phyloP scores from a whole-genome alignment of 225 moss, liverwort and hornwort genomes.

The Bryoerythrophyllum caledonicum region DNA sequence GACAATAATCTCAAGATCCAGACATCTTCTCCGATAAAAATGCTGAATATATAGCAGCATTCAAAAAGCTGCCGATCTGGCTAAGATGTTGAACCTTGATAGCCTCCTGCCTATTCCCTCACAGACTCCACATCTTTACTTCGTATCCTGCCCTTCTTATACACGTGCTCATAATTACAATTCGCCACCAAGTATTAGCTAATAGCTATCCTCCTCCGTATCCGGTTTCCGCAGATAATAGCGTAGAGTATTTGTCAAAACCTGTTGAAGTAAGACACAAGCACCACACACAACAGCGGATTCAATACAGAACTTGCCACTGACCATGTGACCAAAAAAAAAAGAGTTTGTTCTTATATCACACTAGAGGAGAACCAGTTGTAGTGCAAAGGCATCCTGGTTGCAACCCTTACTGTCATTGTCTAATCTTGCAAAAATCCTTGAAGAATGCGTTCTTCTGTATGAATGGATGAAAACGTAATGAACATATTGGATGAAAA shows the following conservation, averaged over 20 bases:
- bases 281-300: not conserved
- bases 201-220: constrained; percentile 93
- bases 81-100: too few relatives aligned
- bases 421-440: too few relatives aligned
- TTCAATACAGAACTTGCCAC: not conserved
- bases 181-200: constrained; percentile 11
- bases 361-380: too few relatives aligned
- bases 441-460: too few relatives aligned
- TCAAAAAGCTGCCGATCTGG: too few relatives aligned
- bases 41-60: too few relatives aligned
- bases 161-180: not conserved
- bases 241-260: constrained; percentile 67
- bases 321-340: not conserved
- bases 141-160: not conserved
- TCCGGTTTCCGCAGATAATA: constrained; percentile 79
- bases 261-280: constrained; percentile 13
- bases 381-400: too few relatives aligned
- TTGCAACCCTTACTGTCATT: too few relatives aligned
- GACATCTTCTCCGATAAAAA: too few relatives aligned
- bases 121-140: not conserved
- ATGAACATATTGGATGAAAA: too few relatives aligned
- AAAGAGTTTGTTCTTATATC: not conserved
- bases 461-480: too few relatives aligned
- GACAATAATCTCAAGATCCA: too few relatives aligned
- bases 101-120: not conserved